These are phyloP conservation scores for Eucalyptus polybractea DNA, from an alignment of 345 rosid species.

Conservation along the genomic window DNA sequence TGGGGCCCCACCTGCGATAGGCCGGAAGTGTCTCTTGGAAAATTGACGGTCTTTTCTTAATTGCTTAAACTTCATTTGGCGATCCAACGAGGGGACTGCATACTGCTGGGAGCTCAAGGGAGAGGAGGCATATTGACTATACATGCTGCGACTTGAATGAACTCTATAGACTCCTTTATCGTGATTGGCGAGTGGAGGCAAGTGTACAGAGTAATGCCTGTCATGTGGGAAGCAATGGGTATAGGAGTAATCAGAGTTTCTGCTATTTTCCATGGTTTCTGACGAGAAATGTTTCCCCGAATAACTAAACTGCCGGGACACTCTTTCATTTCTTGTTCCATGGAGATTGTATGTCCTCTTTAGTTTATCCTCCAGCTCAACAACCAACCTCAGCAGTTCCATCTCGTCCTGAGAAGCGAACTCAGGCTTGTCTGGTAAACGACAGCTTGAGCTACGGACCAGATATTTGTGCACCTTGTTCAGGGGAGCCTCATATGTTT, in stretches of 20 bases:
- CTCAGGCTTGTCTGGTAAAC: neutral
- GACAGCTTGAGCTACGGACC: neutral
- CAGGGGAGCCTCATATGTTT: neutral
- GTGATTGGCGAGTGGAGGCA: neutral
- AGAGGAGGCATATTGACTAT: slow-evolving; percentile 15
- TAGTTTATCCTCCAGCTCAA: neutral
- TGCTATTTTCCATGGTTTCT: slow-evolving; percentile 1
- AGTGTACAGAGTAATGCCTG: neutral
- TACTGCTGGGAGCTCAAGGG: slow-evolving; percentile 45
- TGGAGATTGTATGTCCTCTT: neutral
- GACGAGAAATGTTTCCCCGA: slow-evolving; percentile 1
- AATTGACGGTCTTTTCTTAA: slow-evolving; percentile 25
- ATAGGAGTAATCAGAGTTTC: neutral
- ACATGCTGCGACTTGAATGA: neutral
- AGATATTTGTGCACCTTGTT: neutral
- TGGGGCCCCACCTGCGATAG: slow-evolving; percentile 85
- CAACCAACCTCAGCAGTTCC: slow-evolving; percentile 1
- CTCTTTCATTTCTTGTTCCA: neutral
- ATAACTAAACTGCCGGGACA: neutral
- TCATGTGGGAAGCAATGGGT: neutral
- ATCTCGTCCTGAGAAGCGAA: neutral
- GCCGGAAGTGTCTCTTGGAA: slow-evolving; percentile 53
- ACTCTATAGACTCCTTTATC: slow-evolving; percentile 1
- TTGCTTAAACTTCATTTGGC: slow-evolving; percentile 27
- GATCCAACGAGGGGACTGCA: slow-evolving; percentile 12